Evolutionary conservation across 139 green algal genomes (phyloP).

Genomic region (Bryopsis sp.): DNA sequence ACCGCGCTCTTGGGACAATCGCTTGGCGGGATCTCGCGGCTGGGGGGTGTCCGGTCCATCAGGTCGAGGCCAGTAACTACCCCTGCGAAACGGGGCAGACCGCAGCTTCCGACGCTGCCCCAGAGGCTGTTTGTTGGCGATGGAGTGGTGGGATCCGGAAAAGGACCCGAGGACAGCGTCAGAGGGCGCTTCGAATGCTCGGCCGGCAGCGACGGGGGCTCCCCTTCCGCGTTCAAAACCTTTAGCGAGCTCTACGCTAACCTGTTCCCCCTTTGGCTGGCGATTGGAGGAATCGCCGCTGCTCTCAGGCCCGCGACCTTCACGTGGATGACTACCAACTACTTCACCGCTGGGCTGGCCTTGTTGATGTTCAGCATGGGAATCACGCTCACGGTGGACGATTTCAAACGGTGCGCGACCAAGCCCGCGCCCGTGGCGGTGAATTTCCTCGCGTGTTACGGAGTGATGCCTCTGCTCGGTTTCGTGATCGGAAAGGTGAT

Average conservation of each 20-base stretch:
- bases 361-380: slow-evolving; percentile 83
- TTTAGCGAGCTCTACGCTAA: slow-evolving; percentile 48
- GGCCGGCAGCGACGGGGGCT: neutral
- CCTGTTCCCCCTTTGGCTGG: slow-evolving; percentile 75
- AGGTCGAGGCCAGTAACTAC: no score
- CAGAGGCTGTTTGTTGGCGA: no score
- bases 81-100: no score
- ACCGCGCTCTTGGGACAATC: no score
- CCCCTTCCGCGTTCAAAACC: neutral
- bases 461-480: slow-evolving; percentile 56
- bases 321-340: slow-evolving; percentile 50
- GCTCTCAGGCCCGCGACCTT: slow-evolving; percentile 35
- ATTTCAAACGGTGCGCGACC: slow-evolving; percentile 56
- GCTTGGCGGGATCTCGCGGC: no score
- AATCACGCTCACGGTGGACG: slow-evolving; percentile 67
- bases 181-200: no score
- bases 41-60: no score
- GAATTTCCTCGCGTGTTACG: slow-evolving; percentile 60
- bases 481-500: slow-evolving; percentile 41
- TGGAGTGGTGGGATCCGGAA: no score
- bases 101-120: no score
- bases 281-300: slow-evolving; percentile 38
- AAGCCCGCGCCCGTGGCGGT: slow-evolving; percentile 60
- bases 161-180: no score
- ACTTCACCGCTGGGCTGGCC: slow-evolving; percentile 59